Evolutionary conservation across 352 stramenopile genomes (phyloP).

Genomic region (Aphanomyces cochlioides): DNA sequence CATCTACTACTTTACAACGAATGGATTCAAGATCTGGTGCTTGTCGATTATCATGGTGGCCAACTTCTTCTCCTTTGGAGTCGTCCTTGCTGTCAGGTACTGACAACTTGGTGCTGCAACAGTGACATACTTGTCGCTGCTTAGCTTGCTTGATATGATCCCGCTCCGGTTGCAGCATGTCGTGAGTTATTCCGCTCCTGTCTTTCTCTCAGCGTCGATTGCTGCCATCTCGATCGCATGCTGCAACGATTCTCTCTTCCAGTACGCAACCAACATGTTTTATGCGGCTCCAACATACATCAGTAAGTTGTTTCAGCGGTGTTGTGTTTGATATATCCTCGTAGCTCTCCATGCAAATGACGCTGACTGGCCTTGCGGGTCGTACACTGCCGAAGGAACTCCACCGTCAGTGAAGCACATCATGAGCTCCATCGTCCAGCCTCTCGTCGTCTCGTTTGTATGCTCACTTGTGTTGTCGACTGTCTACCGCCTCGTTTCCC

Average conservation of each 20-base stretch:
- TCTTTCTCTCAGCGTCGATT: conserved; percentile 26
- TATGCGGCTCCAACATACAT: conserved; percentile 17
- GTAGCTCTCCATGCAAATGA: conserved; percentile 20
- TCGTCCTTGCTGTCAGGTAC: conserved; percentile 18
- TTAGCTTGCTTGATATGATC: conserved; percentile 7
- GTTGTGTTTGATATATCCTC: not conserved
- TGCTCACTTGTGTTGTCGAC: not conserved
- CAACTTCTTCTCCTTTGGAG: conserved; percentile 21
- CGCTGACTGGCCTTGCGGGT: conserved; percentile 17
- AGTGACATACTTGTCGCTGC: not conserved
- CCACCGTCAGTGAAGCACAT: not conserved
- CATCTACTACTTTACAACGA: conserved; percentile 20
- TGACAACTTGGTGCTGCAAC: not conserved
- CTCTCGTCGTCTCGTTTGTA: conserved; percentile 15
- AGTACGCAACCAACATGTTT: conserved; percentile 16
- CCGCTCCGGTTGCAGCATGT: conserved; percentile 1
- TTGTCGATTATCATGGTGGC: conserved; percentile 18
- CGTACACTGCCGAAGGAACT: conserved; percentile 14
- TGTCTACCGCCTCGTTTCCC: not conserved
- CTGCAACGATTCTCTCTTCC: conserved; percentile 2
- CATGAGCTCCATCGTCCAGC: not conserved
- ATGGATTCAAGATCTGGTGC: conserved; percentile 30
- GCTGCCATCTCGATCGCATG: conserved; percentile 6
- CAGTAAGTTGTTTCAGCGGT: not conserved
- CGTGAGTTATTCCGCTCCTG: conserved; percentile 17